Percentiles rank a stretch among this genome's conserved stretches.
Evolutionary conservation across 345 rosid genomes (phyloP).

Genomic region (Camelina laxa): DNA sequence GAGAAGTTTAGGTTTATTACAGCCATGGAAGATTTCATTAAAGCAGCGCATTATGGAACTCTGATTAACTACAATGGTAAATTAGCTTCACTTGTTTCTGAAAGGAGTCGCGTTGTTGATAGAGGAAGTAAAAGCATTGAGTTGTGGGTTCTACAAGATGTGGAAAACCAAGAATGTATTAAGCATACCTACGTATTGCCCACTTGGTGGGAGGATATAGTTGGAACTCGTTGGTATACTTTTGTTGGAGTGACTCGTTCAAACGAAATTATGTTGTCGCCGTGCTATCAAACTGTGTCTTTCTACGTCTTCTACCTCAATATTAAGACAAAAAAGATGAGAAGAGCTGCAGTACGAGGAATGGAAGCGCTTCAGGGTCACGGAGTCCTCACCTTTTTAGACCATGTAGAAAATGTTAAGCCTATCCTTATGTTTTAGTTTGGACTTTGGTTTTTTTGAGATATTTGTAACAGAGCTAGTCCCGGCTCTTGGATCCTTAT

Average conservation of each 20-base stretch:
- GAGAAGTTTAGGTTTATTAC: neutral
- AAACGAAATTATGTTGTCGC: neutral
- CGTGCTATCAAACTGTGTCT: neutral
- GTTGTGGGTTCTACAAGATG: constrained; percentile 7
- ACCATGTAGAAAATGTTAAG: constrained; percentile 15
- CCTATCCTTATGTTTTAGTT: neutral
- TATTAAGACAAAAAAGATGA: neutral
- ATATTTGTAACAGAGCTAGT: neutral
- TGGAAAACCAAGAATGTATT: neutral
- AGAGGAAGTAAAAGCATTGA: neutral
- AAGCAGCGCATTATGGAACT: neutral
- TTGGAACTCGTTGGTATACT: neutral
- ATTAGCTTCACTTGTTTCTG: neutral
- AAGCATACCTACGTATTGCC: neutral
- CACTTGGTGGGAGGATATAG: neutral
- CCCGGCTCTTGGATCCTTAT: neutral
- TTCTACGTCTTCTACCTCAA: constrained; percentile 11
- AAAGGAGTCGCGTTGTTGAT: neutral
- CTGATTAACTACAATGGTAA: neutral
- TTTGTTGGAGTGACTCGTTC: neutral
- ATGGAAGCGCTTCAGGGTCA: neutral
- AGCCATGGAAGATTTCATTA: no score
- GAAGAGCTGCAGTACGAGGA: neutral
- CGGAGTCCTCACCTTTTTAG: neutral
- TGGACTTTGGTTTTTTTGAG: neutral